Base-by-base conservation (phyloP, 2,329 filamentous ascomycete species). In the Drechslera avenae region DNA sequence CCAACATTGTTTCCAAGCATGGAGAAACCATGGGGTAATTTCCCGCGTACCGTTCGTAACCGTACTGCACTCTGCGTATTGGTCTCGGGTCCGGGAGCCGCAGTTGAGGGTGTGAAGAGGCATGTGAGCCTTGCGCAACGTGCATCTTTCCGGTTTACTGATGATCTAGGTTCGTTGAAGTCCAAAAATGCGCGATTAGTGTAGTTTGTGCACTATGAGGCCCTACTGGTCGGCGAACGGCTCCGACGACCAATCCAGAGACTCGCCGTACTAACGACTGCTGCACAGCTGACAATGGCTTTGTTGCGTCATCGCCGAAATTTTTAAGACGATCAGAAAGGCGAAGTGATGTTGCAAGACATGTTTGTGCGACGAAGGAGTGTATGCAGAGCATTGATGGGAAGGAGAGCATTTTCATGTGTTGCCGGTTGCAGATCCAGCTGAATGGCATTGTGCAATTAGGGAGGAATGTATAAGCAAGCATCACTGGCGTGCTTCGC, bases 91-190 rank as follows among this genome's bases (percentile, higher is more conserved):
- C 40, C 30, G 21, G 18, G 30, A 43, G 40, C 31, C 31, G 31
- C 90, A 93, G 39, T 88, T 90, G 57, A 39, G 18, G 19, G 45
- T 46, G 46, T 56, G 35, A 52, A 46, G 26, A 28, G 32, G 32
- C 39, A 91, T 88, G 72, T 90, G 86, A 60, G 81, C 82, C 83
- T 52, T 52, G 50, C 47, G 40, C 32, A 33, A 56, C 52, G 39
- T 26, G 46, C 85, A 90, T 28, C 13, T 48, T 40, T 50, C 19
- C 56, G 78, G 81, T 48, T 80, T 80, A 59, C 82, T 80, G 62
- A 82, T 82, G 47, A 82, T 79, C 66, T 79, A 81, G 35, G 74
- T 78, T 43, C 78, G 79, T 26, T 79, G 75, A 76, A 18, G 73
- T 69, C 18, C 77, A 76, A 34, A 17, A 10, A 55, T 77, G 78